Conservation (phyloP, 73 alveolate genomes). For the Tetrahymena malaccensis region DNA sequence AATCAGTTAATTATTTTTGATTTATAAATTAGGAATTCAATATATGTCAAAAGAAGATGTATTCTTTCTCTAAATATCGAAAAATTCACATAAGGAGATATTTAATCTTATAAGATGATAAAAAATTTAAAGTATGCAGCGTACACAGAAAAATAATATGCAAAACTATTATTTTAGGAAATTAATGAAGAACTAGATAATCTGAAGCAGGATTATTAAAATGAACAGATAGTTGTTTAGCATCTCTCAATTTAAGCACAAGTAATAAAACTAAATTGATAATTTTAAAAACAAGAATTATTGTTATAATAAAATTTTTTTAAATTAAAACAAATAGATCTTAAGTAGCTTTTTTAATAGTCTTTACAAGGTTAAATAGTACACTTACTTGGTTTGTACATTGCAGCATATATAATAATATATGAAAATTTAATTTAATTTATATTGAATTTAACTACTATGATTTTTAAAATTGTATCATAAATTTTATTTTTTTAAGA, state of each 20-base stretch:
- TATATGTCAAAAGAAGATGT: neutral
- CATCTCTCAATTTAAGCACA: neutral
- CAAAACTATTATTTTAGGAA: neutral
- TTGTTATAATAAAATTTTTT: no score
- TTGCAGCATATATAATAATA: no score
- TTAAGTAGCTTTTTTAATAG: no score
- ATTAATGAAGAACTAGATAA: neutral
- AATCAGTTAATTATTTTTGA: neutral
- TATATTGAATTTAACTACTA: no score
- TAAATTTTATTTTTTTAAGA: no score
- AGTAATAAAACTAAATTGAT: neutral
- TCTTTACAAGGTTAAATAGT: no score
- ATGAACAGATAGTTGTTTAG: neutral
- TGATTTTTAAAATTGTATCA: no score
- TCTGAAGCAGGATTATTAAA: neutral
- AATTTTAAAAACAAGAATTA: no score
- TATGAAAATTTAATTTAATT: no score
- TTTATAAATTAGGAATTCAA: neutral
- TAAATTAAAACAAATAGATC: no score
- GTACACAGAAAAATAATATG: neutral
- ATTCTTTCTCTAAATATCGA: neutral
- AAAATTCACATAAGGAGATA: neutral
- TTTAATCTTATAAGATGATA: neutral
- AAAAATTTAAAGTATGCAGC: neutral
- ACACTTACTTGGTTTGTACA: no score